Evolutionary conservation across 768 basidiomycete species (phyloP), one percentile per base, ranked within the genome.

Genomic region (Pleurotus tuber-regium): DNA sequence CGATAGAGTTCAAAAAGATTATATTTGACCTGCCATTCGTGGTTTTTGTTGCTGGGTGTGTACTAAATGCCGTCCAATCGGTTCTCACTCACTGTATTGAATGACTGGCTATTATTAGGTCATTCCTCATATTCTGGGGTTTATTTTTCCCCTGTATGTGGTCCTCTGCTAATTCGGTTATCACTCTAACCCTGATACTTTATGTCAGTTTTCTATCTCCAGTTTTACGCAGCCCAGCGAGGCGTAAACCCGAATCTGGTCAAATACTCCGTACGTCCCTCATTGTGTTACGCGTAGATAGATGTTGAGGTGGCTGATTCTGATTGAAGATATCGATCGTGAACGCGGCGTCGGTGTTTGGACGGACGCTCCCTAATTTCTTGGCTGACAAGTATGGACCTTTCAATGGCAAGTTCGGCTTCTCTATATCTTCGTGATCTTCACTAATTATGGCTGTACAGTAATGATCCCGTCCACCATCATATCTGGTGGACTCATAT

Each of bases 341-440:
- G 69, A 81, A 82, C 52, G 78, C 66, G 2, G 70, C 76, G 2
- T 78, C 77, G 21, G 63, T 82, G n/a, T 67, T 82, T 54, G 84
- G 84, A n/a, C 73, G 84, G 35, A 76, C 75, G 5, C 53, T 85
- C 2, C 83, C 83, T 0, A 81, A 81, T 61, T 67, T 79, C 52
- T 55, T 79, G 40, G 79, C 78, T 14, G 79, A 81, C 58, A 57
- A 59, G 14, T 70, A 69, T 56, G 80, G 81, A 0, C 73, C 76
- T 14, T 61, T 82, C 46, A 82, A 79, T 57, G 68, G 77, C 73
- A 51, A n/a, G 70, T 57, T 38, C 9, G 25, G 24, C 52, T 31
- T 24, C 35, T 41, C 7, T 19, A 49, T 16, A 43, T 43, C 8
- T 23, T 43, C 33, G 24, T 16, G 23, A 43, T 54, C 19, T 23